Evolutionary conservation across 2,329 filamentous ascomycete genomes (phyloP), one percentile per base, ranked within the genome.

Genomic region (Davidsoniella virescens): DNA sequence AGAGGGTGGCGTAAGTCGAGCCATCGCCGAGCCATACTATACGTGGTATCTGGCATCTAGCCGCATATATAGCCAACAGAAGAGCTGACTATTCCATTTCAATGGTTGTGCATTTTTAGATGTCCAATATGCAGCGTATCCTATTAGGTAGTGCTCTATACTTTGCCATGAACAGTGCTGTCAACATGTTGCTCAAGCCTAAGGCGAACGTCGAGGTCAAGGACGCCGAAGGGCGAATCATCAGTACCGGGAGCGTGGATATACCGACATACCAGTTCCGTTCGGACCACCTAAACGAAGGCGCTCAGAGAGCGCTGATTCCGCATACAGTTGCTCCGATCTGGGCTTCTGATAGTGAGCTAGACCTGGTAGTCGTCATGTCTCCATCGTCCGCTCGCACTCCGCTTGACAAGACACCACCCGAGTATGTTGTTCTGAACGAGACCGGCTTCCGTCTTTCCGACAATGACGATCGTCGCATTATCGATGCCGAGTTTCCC

Each of bases 331-430:
- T 95, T 54, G 84, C 84, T 37, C 88, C 92, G 18, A 87, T 96
- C 60, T 98, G 92, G 92, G 79, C 85, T 2, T 68, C 75, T 44
- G 78, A 92, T 61, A 84, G 78, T 59, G 69, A 76, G 53, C 65
- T 98, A 57, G 92, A 98, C 64, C 78, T 98, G 58, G 71, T 77
- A 56, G 76, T 98, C 61, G 92, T 90, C 58, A 75, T 96, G 50
- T 90, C 87, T 44, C 76, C 84, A 10, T 83, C 82, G 8, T 72
- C 83, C 56, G 73, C 76, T 33, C 76, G 86, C 54, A 77, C 76
- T 12, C 73, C 82, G 18, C 70, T 94, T 57, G 75, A 75, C 55
- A 70, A 76, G 45, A 72, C 80, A 39, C 71, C 82, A 2, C 66
- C 75, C 44, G 80, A 86, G 51, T 78, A 77, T 48, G 68, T 92